phyloP scores from a whole-genome alignment of 176 grass and related monocot genomes.

The Lolium rigidum region DNA sequence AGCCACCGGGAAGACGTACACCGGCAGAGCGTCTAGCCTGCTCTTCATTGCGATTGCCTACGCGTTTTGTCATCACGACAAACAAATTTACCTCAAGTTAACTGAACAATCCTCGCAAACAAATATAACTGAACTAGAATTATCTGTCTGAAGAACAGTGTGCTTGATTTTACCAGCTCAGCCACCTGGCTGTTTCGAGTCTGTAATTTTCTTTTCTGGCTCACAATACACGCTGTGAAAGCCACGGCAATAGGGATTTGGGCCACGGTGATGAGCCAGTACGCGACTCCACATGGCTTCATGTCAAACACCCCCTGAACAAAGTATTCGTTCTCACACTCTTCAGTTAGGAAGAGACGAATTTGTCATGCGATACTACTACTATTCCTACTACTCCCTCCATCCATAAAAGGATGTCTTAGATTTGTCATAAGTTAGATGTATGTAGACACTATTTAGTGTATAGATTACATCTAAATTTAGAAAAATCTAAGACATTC shows the following conservation, averaged over 20 bases:
- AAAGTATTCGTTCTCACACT: background rate
- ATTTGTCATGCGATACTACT: background rate
- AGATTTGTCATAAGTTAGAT: too few species aligned
- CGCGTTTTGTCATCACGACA: background rate
- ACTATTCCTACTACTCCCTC: too few species aligned
- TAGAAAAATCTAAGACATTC: too few species aligned
- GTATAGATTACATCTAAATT: too few species aligned
- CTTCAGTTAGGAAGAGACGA: background rate
- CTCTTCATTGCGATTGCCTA: constrained; percentile 27
- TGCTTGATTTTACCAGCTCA: constrained; percentile 31
- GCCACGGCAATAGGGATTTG: constrained; percentile 67
- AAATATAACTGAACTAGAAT: background rate
- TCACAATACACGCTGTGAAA: constrained; percentile 58
- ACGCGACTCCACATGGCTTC: constrained; percentile 61
- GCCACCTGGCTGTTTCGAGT: background rate
- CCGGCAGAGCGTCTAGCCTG: constrained; percentile 52
- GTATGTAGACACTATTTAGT: too few species aligned
- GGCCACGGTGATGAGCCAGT: constrained; percentile 65
- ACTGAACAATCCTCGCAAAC: background rate
- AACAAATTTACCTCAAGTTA: background rate
- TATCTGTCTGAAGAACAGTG: background rate
- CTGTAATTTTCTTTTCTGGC: constrained; percentile 47
- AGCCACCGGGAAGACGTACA: constrained; percentile 55
- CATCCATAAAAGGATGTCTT: too few species aligned
- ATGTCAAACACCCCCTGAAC: constrained; percentile 54